phyloP scores from a whole-genome alignment of 148 eudicot species.

The Amaranthus hypochondriacus region DNA sequence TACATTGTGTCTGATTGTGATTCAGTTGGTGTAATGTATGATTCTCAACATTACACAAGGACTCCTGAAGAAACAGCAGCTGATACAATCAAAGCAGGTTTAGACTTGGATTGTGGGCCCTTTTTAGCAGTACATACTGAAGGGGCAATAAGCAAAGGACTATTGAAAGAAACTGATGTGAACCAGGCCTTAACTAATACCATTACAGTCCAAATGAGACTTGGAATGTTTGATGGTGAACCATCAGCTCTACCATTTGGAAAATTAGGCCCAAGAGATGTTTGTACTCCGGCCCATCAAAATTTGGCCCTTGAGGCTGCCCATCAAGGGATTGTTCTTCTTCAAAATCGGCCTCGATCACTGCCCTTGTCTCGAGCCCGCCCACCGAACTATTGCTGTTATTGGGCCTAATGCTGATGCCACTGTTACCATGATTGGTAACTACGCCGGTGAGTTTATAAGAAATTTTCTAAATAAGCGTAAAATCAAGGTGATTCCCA shows the following conservation, averaged over 20 bases:
- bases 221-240: conserved; percentile 91
- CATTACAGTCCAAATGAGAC: conserved; percentile 70
- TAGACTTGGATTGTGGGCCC: conserved; percentile 98
- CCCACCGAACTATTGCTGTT: conserved; percentile 39
- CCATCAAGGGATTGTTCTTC: conserved; percentile 79
- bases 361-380: conserved; percentile 50
- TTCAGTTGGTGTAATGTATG: conserved; percentile 57
- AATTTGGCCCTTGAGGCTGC: conserved; percentile 86
- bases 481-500: no score
- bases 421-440: conserved; percentile 57
- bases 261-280: conserved; percentile 62
- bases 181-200: conserved; percentile 62
- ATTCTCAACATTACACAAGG: conserved; percentile 63
- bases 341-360: conserved; percentile 45
- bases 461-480: no score
- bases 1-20: conserved; percentile 91
- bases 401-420: conserved; percentile 64
- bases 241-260: conserved; percentile 59
- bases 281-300: conserved; percentile 62
- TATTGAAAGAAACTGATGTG: conserved; percentile 59
- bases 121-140: conserved; percentile 68
- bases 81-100: conserved; percentile 61
- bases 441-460: conserved; percentile 46
- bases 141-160: conserved; percentile 49
- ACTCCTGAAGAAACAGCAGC: conserved; percentile 90